Conservation (phyloP, 73 alveolate genomes). For the Paramecium tetraurelia region DNA sequence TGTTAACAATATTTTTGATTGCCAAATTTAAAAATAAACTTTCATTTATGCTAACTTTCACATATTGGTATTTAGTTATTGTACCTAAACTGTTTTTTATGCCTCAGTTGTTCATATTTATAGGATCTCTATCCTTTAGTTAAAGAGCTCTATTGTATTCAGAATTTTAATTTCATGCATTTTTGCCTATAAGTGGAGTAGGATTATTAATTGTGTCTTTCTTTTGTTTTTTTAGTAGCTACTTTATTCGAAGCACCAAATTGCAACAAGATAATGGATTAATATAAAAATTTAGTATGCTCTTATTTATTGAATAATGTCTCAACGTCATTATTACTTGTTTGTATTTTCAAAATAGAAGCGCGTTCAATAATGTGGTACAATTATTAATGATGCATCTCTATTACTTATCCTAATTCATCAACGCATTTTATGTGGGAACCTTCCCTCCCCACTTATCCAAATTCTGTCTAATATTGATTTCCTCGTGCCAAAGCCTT, state of each 20-base stretch:
- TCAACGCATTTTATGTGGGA: not conserved
- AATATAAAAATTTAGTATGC: not conserved
- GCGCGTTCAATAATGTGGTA: not conserved
- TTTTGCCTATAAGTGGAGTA: not conserved
- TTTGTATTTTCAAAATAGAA: not conserved
- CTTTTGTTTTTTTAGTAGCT: not conserved
- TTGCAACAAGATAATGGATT: not conserved
- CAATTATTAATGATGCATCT: not conserved
- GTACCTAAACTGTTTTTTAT: not conserved
- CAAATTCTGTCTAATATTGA: not conserved
- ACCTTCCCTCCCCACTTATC: not conserved
- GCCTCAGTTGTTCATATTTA: not conserved
- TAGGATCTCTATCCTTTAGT: not conserved
- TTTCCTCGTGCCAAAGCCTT: not conserved
- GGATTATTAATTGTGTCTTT: not conserved
- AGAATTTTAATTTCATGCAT: not conserved
- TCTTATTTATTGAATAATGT: not conserved
- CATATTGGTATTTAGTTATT: not conserved
- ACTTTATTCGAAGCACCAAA: not conserved
- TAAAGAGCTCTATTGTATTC: not conserved
- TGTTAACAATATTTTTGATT: not conserved
- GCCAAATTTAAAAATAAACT: not conserved
- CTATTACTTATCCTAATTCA: not conserved
- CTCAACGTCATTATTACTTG: not conserved
- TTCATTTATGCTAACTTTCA: not conserved